Evolutionary conservation across 768 basidiomycete species (phyloP).

Genomic region (Xanthoconium stramineum): DNA sequence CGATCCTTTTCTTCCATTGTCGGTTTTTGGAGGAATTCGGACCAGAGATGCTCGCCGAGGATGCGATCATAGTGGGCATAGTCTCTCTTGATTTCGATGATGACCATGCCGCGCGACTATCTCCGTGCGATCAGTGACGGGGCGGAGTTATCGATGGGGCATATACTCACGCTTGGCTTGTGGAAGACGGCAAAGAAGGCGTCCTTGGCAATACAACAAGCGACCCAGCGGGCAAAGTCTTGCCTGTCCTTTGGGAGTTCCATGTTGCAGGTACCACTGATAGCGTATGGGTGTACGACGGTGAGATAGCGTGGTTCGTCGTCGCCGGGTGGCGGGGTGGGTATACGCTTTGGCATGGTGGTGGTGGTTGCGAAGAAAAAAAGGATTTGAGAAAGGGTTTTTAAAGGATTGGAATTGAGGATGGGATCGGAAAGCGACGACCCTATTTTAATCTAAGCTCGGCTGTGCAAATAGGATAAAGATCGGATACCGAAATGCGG

Average conservation of each 20-base stretch:
- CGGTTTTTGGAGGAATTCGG: conserved; percentile 35
- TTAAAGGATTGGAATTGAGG: not conserved
- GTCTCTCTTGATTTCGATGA: conserved; percentile 39
- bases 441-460: too few species aligned
- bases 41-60: conserved; percentile 44
- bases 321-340: conserved; percentile 41
- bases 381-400: not conserved
- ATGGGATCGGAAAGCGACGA: not conserved
- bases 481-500: not conserved
- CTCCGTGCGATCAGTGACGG: not conserved
- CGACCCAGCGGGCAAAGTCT: conserved; percentile 43
- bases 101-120: conserved; percentile 44
- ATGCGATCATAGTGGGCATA: conserved; percentile 33
- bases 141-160: not conserved
- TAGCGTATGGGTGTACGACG: conserved; percentile 44
- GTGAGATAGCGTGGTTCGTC: conserved; percentile 45
- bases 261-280: conserved; percentile 38
- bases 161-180: conserved; percentile 41
- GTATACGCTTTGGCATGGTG: conserved; percentile 40
- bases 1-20: conserved; percentile 26
- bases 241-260: conserved; percentile 35
- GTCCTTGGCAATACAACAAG: conserved; percentile 35
- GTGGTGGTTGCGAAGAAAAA: conserved; percentile 1
- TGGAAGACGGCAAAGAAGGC: conserved; percentile 40
- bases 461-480: not conserved